Evolutionary conservation across 2,329 filamentous ascomycete species (phyloP), one percentile per base, ranked within the genome.

Genomic region (Fusarium poae): DNA sequence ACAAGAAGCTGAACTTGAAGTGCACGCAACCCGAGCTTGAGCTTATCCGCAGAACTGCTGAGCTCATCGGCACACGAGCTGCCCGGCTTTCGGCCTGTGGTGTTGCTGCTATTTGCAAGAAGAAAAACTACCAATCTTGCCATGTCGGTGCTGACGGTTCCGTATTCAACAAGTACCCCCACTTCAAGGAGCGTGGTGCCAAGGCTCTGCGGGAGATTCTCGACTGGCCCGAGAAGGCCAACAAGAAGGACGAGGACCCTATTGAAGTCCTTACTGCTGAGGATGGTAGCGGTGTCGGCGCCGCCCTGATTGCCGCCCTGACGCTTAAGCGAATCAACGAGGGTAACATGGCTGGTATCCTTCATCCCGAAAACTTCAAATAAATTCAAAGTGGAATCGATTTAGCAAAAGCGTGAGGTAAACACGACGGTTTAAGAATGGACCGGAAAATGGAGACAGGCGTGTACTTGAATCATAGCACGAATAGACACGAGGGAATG

Each of bases 91-190:
- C 94, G 18, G 91, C 95, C 27, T 98, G 96, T 77, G 96, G 96
- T 81, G 93, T 99, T 56, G 94, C 95, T 15, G 96, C 95, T 61
- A 97, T 99, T 77, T 94, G 92, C 87, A 97, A 91, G 83, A 98
- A 98, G 90, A 98, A 97, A 88, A 87, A 88, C 72, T 95, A 94
- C 80, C 82, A 91, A 76, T 86, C 88, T 37, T 97, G 93, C 83
- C 96, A 98, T 80, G 96, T 99, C 42, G 96, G 96, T 74, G 96
- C 96, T 52, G 96, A 99, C 77, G 96, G 96, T 37, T 97, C 93
- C 20, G 95, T 99, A 56, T 99, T 99, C 85, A 97, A 97, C 86
- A 98, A 98, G 80, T 99, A 99, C 82, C 96, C 96, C 15, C 92
- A 97, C 82, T 99, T 99, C 88, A 97, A 97, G 86, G 88, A 90